These are phyloP conservation scores for Colletotrichum scovillei DNA, from an alignment of 2,329 filamentous ascomycete genomes.

Conservation along the genomic window DNA sequence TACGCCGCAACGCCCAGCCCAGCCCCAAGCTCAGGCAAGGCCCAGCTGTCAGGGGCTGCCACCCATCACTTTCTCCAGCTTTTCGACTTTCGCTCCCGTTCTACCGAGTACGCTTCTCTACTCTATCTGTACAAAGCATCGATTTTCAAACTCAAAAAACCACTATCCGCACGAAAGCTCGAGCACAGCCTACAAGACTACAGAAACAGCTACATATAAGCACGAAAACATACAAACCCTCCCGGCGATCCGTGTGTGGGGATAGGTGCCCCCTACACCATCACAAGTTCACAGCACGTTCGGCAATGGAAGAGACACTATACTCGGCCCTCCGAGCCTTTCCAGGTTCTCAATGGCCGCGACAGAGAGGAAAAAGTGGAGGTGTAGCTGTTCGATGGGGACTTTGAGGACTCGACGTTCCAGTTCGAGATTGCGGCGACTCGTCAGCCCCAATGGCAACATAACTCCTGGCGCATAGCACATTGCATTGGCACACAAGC, in stretches of 20 bases:
- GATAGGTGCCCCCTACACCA: neutral
- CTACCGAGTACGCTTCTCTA: neutral
- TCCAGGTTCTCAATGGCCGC: neutral
- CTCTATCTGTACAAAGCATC: neutral
- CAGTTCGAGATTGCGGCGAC: neutral
- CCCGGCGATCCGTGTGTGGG: neutral
- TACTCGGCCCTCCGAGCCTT: neutral
- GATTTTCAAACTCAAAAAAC: neutral
- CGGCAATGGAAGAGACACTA: neutral
- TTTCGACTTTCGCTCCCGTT: neutral
- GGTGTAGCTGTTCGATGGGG: neutral
- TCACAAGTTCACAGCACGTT: neutral
- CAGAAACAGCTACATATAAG: too few relatives aligned
- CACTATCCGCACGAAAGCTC: neutral
- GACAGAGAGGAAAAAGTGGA: neutral
- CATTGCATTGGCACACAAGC: neutral
- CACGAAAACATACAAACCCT: neutral
- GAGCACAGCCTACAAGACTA: neutral
- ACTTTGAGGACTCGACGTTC: neutral
- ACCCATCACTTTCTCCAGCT: too few relatives aligned
- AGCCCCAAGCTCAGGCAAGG: neutral
- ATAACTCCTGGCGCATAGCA: neutral
- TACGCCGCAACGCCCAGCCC: slow-evolving; percentile 11
- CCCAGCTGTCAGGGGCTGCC: slow-evolving; percentile 22
- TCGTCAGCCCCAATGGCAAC: neutral